These are phyloP conservation scores for Colletotrichum zoysiae DNA, from an alignment of 2,329 filamentous ascomycete species.

Conservation along the genomic window DNA sequence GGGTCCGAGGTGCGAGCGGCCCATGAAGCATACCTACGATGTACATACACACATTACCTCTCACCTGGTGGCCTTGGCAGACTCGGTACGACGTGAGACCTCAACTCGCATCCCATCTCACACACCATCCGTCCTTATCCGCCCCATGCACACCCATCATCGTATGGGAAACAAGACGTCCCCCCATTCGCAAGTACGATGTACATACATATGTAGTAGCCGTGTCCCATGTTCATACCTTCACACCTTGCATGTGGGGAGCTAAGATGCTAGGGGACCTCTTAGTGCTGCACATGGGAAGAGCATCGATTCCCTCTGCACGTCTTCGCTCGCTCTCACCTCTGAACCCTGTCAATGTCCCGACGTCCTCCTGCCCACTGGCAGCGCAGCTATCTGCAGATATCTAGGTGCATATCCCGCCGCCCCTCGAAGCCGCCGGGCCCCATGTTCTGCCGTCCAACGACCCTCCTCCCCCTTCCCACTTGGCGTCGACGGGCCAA, in stretches of 20 bases:
- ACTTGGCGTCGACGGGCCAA: slow-evolving; percentile 28
- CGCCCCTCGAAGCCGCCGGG: slow-evolving; percentile 31
- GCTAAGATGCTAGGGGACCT: slow-evolving; percentile 39
- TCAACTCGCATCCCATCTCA: slow-evolving; percentile 30
- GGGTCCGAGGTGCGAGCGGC: slow-evolving; percentile 5
- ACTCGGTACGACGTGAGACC: slow-evolving; percentile 37
- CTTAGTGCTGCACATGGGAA: slow-evolving; percentile 36
- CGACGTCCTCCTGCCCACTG: slow-evolving; percentile 30
- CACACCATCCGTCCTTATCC: slow-evolving; percentile 33
- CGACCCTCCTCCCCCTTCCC: slow-evolving; percentile 32
- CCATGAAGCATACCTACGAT: slow-evolving; percentile 10
- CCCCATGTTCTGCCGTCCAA: slow-evolving; percentile 34
- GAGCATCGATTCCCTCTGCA: slow-evolving; percentile 40
- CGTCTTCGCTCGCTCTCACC: slow-evolving; percentile 27
- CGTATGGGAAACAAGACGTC: slow-evolving; percentile 28
- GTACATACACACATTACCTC: not conserved
- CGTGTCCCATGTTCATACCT: not conserved
- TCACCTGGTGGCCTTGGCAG: slow-evolving; percentile 21
- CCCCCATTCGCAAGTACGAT: slow-evolving; percentile 24
- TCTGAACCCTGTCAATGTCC: slow-evolving; percentile 34
- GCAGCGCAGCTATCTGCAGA: slow-evolving; percentile 40
- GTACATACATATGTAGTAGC: too few relatives aligned
- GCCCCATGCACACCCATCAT: slow-evolving; percentile 31
- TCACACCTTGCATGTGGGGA: slow-evolving; percentile 40
- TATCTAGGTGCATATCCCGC: slow-evolving; percentile 42